Evolutionary conservation across 2,329 filamentous ascomycete species (phyloP).

Genomic region (Verruconis gallopava): DNA sequence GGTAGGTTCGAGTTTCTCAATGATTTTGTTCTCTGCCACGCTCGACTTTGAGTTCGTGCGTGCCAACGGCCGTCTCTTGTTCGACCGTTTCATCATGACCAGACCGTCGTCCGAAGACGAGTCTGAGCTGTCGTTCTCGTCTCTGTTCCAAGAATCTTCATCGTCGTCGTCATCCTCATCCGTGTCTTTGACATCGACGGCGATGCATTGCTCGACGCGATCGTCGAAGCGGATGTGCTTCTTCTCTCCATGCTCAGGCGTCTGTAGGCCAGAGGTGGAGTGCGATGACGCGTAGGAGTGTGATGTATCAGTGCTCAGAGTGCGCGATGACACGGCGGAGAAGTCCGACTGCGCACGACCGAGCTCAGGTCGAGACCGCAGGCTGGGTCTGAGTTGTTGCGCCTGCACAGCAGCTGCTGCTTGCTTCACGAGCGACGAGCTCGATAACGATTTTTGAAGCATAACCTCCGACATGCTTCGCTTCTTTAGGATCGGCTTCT

Average conservation of each 20-base stretch:
- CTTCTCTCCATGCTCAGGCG: slow-evolving; percentile 45
- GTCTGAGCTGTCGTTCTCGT: slow-evolving; percentile 33
- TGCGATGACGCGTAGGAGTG: slow-evolving; percentile 50
- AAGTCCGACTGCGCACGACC: slow-evolving; percentile 57
- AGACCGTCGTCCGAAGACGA: slow-evolving; percentile 63
- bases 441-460: slow-evolving; percentile 76
- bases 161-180: slow-evolving; percentile 51
- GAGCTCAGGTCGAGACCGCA: slow-evolving; percentile 41
- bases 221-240: slow-evolving; percentile 96
- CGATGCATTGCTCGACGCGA: slow-evolving; percentile 90
- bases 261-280: slow-evolving; percentile 58
- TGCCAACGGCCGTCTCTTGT: slow-evolving; percentile 36
- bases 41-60: slow-evolving; percentile 43
- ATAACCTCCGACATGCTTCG: slow-evolving; percentile 92
- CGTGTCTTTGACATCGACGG: slow-evolving; percentile 72
- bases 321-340: slow-evolving; percentile 51
- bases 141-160: slow-evolving; percentile 22
- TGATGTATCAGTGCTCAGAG: slow-evolving; percentile 41
- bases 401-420: slow-evolving; percentile 77
- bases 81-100: slow-evolving; percentile 67
- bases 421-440: slow-evolving; percentile 79
- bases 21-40: slow-evolving; percentile 64
- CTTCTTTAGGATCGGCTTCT: slow-evolving; percentile 94
- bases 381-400: slow-evolving; percentile 48
- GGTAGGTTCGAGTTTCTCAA: slow-evolving; percentile 76